Base-by-base conservation (phyloP, 176 grass and related monocot genomes). In the bread wheat (Triticum aestivum) region DNA sequence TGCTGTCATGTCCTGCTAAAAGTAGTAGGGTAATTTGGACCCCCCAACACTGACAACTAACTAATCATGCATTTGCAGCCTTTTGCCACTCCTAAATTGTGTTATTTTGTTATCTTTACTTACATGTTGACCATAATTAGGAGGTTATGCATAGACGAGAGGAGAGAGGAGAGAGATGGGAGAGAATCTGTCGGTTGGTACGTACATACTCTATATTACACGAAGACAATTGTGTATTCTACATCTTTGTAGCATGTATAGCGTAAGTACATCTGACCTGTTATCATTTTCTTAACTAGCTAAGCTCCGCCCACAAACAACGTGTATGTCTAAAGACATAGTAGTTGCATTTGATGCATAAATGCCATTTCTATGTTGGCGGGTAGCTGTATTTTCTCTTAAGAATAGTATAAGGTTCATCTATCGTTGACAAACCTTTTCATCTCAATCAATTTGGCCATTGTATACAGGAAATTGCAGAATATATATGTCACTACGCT, bases 1-100 rank as follows among this genome's bases (percentile, higher is more conserved):
- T 42, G 84, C 29, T 79, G 88, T 47, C 61, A 64, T 87, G 75
- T 66, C 63, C 14, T 18, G 4, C 79, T 65, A 72, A 86, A 81
- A 39, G 4, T 49, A 30, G 4, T 61, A 51, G 37, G 42, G 83
- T 67, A 80, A 75, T 58, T 32, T 59, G 24, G 62, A 82, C 38
- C 24, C 24, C 13, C 6, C 13, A 68, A 14, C n/a, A 59, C 12
- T 45, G 37, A 12, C 10, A 73, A 30, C 15, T 64, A 47, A 61
- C 61, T 56, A 66, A 64, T 72, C 58, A 59, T 49, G 56, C 33
- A 17, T 56, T 69, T 77, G 21, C 23, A 37, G 17, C 32, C 24
- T 34, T 30, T 9, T 5, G 30, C 24, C 4, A 11, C 24, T 51
- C 37, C 23, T 9, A 18, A 42, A 15, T 26, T 26, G 59, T 65